Conservation (phyloP, 2,329 filamentous ascomycete species). For the Elsinoe arachidis region DNA sequence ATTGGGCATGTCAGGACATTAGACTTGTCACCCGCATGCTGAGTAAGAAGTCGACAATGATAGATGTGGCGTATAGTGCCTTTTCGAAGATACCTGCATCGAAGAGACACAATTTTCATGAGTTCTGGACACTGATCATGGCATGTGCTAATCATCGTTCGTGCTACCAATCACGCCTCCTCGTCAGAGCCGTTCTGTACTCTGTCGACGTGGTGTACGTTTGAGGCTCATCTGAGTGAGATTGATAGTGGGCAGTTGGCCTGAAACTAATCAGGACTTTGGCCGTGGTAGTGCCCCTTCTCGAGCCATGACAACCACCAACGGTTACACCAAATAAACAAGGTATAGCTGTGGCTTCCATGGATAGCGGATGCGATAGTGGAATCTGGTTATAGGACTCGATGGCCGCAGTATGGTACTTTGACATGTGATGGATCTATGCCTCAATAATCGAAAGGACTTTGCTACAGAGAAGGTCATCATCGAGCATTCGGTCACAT, state of each 20-base stretch:
- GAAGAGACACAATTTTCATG: neutral
- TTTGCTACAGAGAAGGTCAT: no score
- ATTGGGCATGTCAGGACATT: slow-evolving; percentile 12
- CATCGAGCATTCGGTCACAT: no score
- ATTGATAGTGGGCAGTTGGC: slow-evolving; percentile 1
- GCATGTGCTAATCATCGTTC: neutral
- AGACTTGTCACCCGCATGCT: slow-evolving; percentile 6
- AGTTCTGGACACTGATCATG: neutral
- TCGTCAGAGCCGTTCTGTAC: neutral
- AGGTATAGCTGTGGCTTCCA: neutral
- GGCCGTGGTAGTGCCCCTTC: neutral
- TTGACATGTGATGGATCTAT: neutral
- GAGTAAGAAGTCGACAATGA: slow-evolving; percentile 11
- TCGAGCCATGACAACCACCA: slow-evolving; percentile 8
- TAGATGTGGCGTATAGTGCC: slow-evolving; percentile 14
- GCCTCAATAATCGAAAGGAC: neutral
- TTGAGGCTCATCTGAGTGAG: slow-evolving; percentile 5
- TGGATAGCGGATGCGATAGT: neutral
- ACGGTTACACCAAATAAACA: slow-evolving; percentile 7
- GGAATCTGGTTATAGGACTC: neutral
- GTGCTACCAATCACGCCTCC: neutral
- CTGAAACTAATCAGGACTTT: neutral
- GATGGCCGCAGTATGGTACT: neutral
- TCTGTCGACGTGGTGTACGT: neutral
- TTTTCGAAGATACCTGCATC: slow-evolving; percentile 12